Percentiles rank a stretch among this genome's conserved stretches.
Evolutionary conservation across 2,329 filamentous ascomycete species (phyloP).

Genomic region (Leptographium flavum): DNA sequence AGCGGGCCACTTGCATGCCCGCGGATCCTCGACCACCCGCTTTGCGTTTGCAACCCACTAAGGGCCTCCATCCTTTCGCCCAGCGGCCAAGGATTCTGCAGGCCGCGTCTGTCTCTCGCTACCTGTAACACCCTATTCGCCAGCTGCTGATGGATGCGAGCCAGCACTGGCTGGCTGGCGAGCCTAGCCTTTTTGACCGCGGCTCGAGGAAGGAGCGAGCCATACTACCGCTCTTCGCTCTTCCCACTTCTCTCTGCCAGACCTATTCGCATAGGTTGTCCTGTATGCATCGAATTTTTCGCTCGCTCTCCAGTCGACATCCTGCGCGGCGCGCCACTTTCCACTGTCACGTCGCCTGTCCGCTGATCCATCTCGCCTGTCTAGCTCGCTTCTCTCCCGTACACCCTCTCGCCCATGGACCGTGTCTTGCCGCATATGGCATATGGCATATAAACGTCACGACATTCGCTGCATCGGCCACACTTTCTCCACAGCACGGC

Average conservation of each 20-base stretch:
- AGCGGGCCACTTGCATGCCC: no score
- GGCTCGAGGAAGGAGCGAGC: not conserved
- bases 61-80: not conserved
- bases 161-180: conserved; percentile 4
- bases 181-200: not conserved
- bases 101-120: conserved; percentile 8
- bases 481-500: not conserved
- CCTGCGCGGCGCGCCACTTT: not conserved
- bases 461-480: not conserved
- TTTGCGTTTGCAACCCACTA: not conserved
- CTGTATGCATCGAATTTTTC: not conserved
- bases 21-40: not conserved
- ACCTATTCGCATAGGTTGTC: no score
- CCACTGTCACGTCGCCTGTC: not conserved
- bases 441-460: not conserved
- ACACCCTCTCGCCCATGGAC: not conserved
- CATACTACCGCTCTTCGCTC: no score
- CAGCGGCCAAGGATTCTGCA: not conserved
- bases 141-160: conserved; percentile 1
- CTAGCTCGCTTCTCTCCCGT: not conserved
- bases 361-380: not conserved
- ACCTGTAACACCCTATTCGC: conserved; percentile 13
- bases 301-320: not conserved
- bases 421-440: not conserved
- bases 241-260: not conserved